A percentile compares a stretch with the other conserved stretches of the same genome.
These are phyloP conservation scores for Fusarium coicis DNA, from an alignment of 2,329 filamentous ascomycete genomes.

Conservation along the genomic window DNA sequence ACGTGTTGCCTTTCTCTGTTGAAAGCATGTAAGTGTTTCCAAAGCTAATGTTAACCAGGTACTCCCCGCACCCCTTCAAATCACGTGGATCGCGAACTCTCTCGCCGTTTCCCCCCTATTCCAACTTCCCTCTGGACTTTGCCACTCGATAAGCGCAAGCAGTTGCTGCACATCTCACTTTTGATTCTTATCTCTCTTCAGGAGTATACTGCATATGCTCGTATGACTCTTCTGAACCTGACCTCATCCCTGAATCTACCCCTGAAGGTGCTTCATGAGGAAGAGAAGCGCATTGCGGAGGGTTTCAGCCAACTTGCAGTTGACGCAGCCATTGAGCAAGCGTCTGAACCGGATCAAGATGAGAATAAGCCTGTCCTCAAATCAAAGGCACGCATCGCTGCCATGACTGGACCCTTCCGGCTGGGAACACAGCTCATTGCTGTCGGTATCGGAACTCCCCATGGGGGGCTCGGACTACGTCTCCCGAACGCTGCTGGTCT, in stretches of 20 bases:
- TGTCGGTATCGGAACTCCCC: conserved; percentile 81
- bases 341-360: conserved; percentile 57
- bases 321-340: conserved; percentile 48
- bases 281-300: conserved; percentile 80
- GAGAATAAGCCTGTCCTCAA: conserved; percentile 71
- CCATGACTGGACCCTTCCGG: conserved; percentile 60
- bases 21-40: not conserved
- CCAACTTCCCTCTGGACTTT: conserved; percentile 70
- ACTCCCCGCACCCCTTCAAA: conserved; percentile 55
- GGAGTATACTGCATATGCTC: conserved; percentile 79
- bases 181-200: conserved; percentile 80
- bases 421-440: conserved; percentile 81
- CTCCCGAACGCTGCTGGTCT: conserved; percentile 80
- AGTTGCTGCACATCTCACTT: conserved; percentile 78
- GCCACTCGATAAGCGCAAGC: conserved; percentile 68
- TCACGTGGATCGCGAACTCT: conserved; percentile 60
- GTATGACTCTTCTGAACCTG: conserved; percentile 76
- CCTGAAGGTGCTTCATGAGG: conserved; percentile 70
- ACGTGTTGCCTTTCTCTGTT: not conserved
- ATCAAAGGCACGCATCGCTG: conserved; percentile 73
- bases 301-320: conserved; percentile 80
- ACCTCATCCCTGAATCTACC: conserved; percentile 78
- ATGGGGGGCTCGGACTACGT: conserved; percentile 80
- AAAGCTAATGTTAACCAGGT: conserved; percentile 37
- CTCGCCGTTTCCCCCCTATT: conserved; percentile 66